Evolutionary conservation across 345 rosid genomes (phyloP).

Genomic region (Eucalyptus pauciflora): DNA sequence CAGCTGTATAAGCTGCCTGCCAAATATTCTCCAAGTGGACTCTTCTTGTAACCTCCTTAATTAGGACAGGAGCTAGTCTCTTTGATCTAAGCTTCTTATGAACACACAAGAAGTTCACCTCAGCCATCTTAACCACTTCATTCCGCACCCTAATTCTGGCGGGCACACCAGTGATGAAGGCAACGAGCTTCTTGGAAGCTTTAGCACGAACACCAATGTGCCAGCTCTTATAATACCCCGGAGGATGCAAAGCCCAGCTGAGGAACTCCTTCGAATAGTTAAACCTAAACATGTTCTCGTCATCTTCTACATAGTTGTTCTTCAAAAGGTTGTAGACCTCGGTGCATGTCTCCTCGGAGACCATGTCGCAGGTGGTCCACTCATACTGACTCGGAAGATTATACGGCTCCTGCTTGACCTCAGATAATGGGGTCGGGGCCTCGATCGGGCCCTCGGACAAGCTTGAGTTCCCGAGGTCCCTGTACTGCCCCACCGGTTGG

Average conservation of each 20-base stretch:
- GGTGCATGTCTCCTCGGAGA: constrained; percentile 55
- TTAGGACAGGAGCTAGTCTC: constrained; percentile 95
- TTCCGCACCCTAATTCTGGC: constrained; percentile 77
- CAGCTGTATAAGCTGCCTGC: constrained; percentile 98
- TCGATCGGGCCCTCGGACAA: constrained; percentile 85
- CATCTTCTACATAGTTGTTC: constrained; percentile 88
- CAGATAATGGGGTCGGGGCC: constrained; percentile 44
- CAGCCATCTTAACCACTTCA: constrained; percentile 80
- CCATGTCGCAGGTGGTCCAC: constrained; percentile 86
- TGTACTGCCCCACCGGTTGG: constrained; percentile 84
- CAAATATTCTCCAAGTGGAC: constrained; percentile 88
- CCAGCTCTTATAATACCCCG: constrained; percentile 75
- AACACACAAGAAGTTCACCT: constrained; percentile 90
- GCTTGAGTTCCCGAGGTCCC: constrained; percentile 55
- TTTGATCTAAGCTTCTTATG: constrained; percentile 93
- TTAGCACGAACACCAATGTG: constrained; percentile 90
- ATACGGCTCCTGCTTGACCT: constrained; percentile 87
- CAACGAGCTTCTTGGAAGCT: constrained; percentile 73
- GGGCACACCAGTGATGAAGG: constrained; percentile 84
- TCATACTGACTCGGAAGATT: constrained; percentile 71
- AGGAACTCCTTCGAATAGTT: constrained; percentile 94
- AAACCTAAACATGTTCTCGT: constrained; percentile 95
- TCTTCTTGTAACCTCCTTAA: constrained; percentile 91
- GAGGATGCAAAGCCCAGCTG: constrained; percentile 83
- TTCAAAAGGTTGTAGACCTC: constrained; percentile 80